Base-by-base conservation (phyloP, 2,329 filamentous ascomycete species). In the Xylaria sp. region DNA sequence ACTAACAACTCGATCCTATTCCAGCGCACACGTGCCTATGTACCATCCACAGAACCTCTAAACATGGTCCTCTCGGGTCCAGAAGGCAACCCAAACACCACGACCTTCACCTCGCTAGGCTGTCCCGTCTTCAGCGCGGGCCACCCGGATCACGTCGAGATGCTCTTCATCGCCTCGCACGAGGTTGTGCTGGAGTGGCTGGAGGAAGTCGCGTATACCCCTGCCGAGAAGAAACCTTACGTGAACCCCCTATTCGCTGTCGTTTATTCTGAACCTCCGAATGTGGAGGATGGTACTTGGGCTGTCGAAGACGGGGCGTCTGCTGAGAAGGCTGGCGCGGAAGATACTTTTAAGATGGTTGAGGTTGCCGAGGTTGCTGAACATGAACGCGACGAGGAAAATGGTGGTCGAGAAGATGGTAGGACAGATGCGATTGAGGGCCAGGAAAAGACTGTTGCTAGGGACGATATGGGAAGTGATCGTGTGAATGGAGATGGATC, bases 71-170 rank as follows among this genome's bases (percentile, higher is more conserved):
- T 92, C 6, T 78, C 83, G 0, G 83, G 84, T 0, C 78, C 84
- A 1, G 72, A 79, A 1, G 83, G 84, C 9, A 85, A 84, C 67
- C 72, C 76, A 0, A 67, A 74, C 14, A 76, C 78, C 2, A 60
- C 66, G 1, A 68, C 72, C 38, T 78, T 82, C 71, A 79, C 79
- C 0, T 67, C 75, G 11, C 79, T 84, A 45, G 89, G 89, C 4
- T 90, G 86, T 66, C 89, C 90, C 4, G 83, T 87, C 64, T 90
- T 89, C 75, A 89, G 89, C n/a, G 84, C 88, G 1, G 89, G 89
- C 3, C 86, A 90, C 64, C 69, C 76, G 1, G 72, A 80, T 35
- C 80, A 87, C 70, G 78, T 78, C 7, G 91, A 96, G 74, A 79
- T 80, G 38, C 83, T 92, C 64, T 82, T 94, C 55, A 79, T 89